Base-by-base conservation (phyloP, 2,329 filamentous ascomycete genomes). In the Colletotrichum spinosum region DNA sequence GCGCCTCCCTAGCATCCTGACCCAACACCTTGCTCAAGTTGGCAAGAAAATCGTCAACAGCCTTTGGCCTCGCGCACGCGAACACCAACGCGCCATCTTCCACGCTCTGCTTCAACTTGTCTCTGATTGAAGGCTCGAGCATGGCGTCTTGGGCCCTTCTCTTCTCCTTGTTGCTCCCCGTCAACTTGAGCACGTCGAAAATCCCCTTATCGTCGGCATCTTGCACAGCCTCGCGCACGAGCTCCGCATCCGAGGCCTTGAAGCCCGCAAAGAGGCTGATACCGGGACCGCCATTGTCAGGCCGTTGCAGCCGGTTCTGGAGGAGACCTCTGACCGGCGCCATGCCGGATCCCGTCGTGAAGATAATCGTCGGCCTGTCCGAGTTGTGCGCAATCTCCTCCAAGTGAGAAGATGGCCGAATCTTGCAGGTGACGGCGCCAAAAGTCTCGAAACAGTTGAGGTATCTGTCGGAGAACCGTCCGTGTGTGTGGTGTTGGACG, bases 221-320 rank as follows among this genome's bases (percentile, higher is more conserved):
- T 13, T 60, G 60, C 11, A 67, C 51, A 13, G 64, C 60, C 51
- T 67, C 60, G 25, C 64, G 55, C 17, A 67, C 50, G 8, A 67
- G 60, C 2, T n/a, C 34, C 13, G 59, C 64, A 13, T 67, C 64
- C 6, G 49, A 39, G 9, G 50, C 60, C 42, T 64, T 65, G 64
- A 64, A 67, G 10, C 64, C 64, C 0, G 64, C 64, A 8, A 67
- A 67, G n/a, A 67, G 54, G 61, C 64, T 65, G 25, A 67, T 67
- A 35, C 13, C 8, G 64, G 49, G 0, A 37, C 12, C 12, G 10
- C 15, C 34, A 12, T 4, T 11, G 9, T 49, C 35, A 3, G 60
- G 51, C 5, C 38, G 35, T 7, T 44, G 50, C 8, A 33, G 37
- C 11, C 64, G 64, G 45, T 53, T 64, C 45, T 67, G 64, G 1